A percentile compares a stretch with the other conserved stretches of the same genome.
Conservation (phyloP, 2,329 filamentous ascomycete genomes). For the Fusarium musae region DNA sequence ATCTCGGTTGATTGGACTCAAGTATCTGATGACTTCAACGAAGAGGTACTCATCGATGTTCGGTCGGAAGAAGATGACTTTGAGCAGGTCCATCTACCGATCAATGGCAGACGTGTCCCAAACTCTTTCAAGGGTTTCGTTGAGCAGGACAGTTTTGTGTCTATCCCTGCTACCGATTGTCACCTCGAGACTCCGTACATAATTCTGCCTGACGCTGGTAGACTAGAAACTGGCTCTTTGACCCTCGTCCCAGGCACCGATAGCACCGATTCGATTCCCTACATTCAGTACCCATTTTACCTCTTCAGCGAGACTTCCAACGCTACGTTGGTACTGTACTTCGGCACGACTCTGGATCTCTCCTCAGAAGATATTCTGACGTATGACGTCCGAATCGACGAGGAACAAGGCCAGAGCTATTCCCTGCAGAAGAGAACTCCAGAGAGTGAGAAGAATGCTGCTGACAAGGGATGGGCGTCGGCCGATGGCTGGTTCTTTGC, state of each 20-base stretch:
- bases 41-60: constrained; percentile 45
- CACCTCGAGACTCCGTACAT: constrained; percentile 1
- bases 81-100: constrained; percentile 64
- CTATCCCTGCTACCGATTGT: constrained; percentile 24
- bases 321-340: constrained; percentile 1
- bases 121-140: constrained; percentile 68
- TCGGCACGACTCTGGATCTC: constrained; percentile 24
- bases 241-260: background rate
- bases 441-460: constrained; percentile 26
- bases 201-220: constrained; percentile 22
- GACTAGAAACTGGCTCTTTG: constrained; percentile 20
- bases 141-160: constrained; percentile 65
- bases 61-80: constrained; percentile 50
- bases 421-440: constrained; percentile 11
- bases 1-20: constrained; percentile 46
- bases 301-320: constrained; percentile 1
- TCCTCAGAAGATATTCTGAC: constrained; percentile 20
- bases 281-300: constrained; percentile 26
- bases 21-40: constrained; percentile 52
- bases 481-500: constrained; percentile 38
- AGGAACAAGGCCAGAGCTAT: background rate
- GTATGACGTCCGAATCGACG: constrained; percentile 21
- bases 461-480: constrained; percentile 26
- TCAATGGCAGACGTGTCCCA: constrained; percentile 61
- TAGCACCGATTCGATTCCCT: accelerated